A percentile compares a stretch with the other conserved stretches of the same genome.
phyloP scores from a whole-genome alignment of 164 flowering plant species.

The Buxus sempervirens region DNA sequence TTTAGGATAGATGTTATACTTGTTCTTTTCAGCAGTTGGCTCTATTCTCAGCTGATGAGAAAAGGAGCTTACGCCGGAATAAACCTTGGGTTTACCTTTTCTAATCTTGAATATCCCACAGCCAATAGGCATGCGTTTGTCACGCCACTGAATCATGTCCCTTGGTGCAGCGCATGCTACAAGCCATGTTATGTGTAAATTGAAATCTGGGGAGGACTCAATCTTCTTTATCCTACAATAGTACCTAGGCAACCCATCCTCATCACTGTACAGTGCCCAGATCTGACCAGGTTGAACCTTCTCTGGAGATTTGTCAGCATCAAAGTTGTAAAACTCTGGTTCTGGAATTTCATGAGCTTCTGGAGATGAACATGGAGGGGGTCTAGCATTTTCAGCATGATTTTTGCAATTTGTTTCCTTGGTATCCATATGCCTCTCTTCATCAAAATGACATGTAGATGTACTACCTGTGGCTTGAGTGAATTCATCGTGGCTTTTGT shows the following conservation, averaged over 20 bases:
- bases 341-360: conserved; percentile 21
- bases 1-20: conserved; percentile 43
- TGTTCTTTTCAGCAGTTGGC: conserved; percentile 18
- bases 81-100: neutral
- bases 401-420: neutral
- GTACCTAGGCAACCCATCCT: conserved; percentile 60
- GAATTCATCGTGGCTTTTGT: neutral
- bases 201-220: conserved; percentile 21
- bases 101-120: conserved; percentile 49
- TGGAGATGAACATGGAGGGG: neutral
- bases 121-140: conserved; percentile 38
- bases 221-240: conserved; percentile 45
- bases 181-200: conserved; percentile 43
- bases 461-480: conserved; percentile 10
- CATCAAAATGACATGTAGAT: neutral
- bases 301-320: conserved; percentile 29
- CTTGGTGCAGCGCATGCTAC: conserved; percentile 15
- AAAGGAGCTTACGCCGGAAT: conserved; percentile 22
- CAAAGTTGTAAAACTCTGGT: conserved; percentile 51
- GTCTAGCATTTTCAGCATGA: neutral
- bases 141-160: conserved; percentile 34
- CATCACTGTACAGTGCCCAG: conserved; percentile 69
- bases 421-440: neutral
- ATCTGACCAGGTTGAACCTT: conserved; percentile 52
- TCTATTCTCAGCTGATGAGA: conserved; percentile 43